Conservation (phyloP, 768 basidiomycete genomes). For the Termitomyces sp. region DNA sequence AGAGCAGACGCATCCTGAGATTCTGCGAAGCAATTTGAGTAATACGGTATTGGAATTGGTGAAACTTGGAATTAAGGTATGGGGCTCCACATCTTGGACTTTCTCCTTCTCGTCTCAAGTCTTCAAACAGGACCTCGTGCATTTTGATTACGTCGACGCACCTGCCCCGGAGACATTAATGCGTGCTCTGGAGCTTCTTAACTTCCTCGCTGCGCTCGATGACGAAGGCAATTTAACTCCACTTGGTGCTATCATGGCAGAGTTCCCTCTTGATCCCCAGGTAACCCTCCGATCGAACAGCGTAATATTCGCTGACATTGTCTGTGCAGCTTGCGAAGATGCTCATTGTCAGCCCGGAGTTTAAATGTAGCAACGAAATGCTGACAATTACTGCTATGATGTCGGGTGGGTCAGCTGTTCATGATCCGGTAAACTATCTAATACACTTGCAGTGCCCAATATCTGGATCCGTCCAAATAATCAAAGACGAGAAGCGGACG, state of each 20-base stretch:
- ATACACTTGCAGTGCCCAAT: constrained; percentile 63
- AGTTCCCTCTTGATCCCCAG: constrained; percentile 98
- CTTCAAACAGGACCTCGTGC: constrained; percentile 63
- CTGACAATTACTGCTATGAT: constrained; percentile 95
- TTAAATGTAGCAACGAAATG: constrained; percentile 94
- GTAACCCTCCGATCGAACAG: constrained; percentile 29
- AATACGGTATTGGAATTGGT: constrained; percentile 92
- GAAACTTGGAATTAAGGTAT: constrained; percentile 86
- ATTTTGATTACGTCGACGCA: constrained; percentile 87
- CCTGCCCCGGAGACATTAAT: constrained; percentile 96
- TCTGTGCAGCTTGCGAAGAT: constrained; percentile 74
- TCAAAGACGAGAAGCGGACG: constrained; percentile 85
- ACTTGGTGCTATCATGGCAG: constrained; percentile 89
- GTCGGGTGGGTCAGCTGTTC: constrained; percentile 51
- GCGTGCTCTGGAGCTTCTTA: constrained; percentile 91
- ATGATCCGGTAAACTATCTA: background rate
- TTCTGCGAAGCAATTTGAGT: constrained; percentile 87
- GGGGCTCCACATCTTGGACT: constrained; percentile 2
- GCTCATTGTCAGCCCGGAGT: constrained; percentile 91
- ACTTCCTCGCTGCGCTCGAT: constrained; percentile 88
- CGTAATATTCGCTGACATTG: background rate
- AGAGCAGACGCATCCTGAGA: constrained; percentile 97
- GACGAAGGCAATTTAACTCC: constrained; percentile 90
- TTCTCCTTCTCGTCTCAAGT: background rate
- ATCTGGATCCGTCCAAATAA: constrained; percentile 92